Percentiles rank a stretch among this genome's conserved stretches.
These are phyloP conservation scores for Colletotrichum cuscutae DNA, from an alignment of 2,329 filamentous ascomycete genomes.

Conservation along the genomic window DNA sequence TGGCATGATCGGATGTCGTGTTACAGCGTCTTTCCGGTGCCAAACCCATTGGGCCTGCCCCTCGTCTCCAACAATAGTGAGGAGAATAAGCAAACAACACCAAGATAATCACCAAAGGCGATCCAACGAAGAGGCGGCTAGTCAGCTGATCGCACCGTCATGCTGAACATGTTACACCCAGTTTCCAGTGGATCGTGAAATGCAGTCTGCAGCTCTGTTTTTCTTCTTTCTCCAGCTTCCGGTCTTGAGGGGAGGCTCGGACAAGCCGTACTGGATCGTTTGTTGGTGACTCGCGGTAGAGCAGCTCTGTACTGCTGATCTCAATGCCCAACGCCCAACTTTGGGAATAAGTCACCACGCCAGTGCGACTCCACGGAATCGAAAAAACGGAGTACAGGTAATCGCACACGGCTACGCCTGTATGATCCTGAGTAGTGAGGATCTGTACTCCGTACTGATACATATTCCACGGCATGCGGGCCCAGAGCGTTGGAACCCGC, in stretches of 20 bases:
- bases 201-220: not conserved
- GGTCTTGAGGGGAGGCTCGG: not conserved
- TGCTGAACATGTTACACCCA: constrained; percentile 7
- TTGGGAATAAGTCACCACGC: not conserved
- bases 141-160: constrained; percentile 14
- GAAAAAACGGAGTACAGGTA: not conserved
- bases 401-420: not conserved
- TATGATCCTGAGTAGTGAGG: not conserved
- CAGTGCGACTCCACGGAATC: not conserved
- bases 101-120: not conserved
- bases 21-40: not conserved
- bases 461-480: not conserved
- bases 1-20: not conserved
- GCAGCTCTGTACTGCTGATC: constrained; percentile 16
- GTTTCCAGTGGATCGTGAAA: not conserved
- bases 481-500: constrained; percentile 8
- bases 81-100: not conserved
- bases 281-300: constrained; percentile 11
- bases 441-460: not conserved
- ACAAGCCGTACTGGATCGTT: not conserved
- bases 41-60: not conserved
- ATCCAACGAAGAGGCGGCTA: not conserved
- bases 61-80: not conserved
- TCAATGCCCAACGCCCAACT: constrained; percentile 25
- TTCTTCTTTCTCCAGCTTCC: not conserved